Conservation (phyloP, 2,329 filamentous ascomycete species). For the Fusarium sterilihyphosum region DNA sequence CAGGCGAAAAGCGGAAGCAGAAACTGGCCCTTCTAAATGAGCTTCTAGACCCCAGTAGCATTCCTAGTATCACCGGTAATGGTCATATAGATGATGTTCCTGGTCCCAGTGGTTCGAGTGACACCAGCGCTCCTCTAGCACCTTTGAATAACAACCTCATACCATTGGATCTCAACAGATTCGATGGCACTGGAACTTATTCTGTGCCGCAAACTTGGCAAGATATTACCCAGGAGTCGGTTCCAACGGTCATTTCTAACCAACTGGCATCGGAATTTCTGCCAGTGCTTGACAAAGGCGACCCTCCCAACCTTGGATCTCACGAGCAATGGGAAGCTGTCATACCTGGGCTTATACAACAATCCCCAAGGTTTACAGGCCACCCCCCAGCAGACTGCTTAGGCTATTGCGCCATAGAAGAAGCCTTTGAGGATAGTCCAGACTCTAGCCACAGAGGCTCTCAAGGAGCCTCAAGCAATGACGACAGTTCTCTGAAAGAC, state of each 20-base stretch:
- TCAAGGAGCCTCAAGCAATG: not conserved
- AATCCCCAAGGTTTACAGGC: not conserved
- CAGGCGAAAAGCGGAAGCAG: slow-evolving; percentile 57
- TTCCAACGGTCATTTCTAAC: not conserved
- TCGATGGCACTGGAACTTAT: not conserved
- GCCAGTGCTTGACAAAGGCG: not conserved
- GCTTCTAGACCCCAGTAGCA: slow-evolving; percentile 45
- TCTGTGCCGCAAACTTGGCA: not conserved
- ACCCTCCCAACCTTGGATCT: not conserved
- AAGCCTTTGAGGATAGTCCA: slow-evolving; percentile 7
- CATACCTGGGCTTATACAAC: not conserved
- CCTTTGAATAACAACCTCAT: not conserved
- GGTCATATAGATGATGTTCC: not conserved
- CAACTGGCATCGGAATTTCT: not conserved
- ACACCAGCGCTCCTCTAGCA: not conserved
- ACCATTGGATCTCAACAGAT: not conserved
- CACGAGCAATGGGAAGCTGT: not conserved
- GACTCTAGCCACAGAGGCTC: not conserved
- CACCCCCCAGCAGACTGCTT: not conserved
- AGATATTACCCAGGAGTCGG: not conserved
- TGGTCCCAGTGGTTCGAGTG: not conserved
- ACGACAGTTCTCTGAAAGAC: slow-evolving; percentile 11
- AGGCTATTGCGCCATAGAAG: slow-evolving; percentile 2
- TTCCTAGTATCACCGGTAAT: not conserved
- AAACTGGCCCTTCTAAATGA: slow-evolving; percentile 54